Conservation (phyloP, 148 eudicot species). For the Fallopia convolvulus region DNA sequence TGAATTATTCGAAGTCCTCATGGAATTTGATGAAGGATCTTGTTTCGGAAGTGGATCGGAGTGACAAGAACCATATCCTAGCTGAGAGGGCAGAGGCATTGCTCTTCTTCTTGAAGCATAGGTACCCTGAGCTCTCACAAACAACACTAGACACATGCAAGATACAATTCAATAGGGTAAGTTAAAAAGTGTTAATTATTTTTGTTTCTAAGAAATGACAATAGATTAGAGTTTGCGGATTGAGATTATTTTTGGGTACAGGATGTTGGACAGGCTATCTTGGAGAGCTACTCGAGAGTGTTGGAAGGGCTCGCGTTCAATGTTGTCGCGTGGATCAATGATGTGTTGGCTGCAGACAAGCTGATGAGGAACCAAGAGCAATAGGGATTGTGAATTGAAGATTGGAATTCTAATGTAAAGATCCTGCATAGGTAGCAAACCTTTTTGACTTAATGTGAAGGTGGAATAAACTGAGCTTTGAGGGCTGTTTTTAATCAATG, state of each 20-base stretch:
- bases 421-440: background rate
- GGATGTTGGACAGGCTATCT: slow-evolving; percentile 99
- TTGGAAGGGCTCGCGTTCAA: slow-evolving; percentile 94
- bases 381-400: background rate
- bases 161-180: slow-evolving; percentile 91
- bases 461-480: background rate
- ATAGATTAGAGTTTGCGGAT: background rate
- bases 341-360: slow-evolving; percentile 24
- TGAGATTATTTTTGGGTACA: slow-evolving; percentile 19
- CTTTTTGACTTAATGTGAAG: background rate
- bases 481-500: background rate
- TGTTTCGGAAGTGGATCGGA: background rate
- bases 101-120: slow-evolving; percentile 55
- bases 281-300: slow-evolving; percentile 98
- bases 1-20: slow-evolving; percentile 26
- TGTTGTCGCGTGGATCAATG: slow-evolving; percentile 86
- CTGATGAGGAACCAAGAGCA: slow-evolving; percentile 11
- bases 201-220: background rate
- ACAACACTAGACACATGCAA: slow-evolving; percentile 90
- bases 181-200: background rate
- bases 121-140: slow-evolving; percentile 92
- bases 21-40: slow-evolving; percentile 13
- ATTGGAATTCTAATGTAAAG: background rate
- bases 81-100: slow-evolving; percentile 73
- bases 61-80: slow-evolving; percentile 57